Conservation (phyloP, 2,329 filamentous ascomycete species). For the Aspergillus tubingensis region DNA sequence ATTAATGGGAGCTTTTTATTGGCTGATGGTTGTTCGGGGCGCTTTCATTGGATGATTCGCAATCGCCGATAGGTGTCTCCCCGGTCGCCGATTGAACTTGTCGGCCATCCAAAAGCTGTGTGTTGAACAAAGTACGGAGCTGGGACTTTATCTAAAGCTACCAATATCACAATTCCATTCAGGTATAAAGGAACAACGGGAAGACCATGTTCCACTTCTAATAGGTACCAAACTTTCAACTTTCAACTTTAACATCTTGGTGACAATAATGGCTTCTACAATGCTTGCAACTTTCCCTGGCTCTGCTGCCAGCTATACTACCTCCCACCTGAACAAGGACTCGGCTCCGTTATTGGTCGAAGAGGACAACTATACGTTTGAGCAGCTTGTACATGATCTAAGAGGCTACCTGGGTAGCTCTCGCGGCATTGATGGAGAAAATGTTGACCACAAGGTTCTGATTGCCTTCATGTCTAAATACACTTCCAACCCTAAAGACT, state of each 20-base stretch:
- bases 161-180: not conserved
- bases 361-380: constrained; percentile 7
- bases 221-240: not conserved
- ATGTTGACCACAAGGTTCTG: constrained; percentile 29
- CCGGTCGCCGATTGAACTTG: not conserved
- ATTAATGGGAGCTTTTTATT: not conserved
- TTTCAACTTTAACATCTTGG: not conserved
- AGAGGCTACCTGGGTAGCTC: constrained; percentile 31
- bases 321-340: not conserved
- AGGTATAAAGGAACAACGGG: not conserved
- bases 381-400: constrained; percentile 29
- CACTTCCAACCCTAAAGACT: constrained; percentile 29
- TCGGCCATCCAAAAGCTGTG: not conserved
- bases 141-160: not conserved
- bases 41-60: not conserved
- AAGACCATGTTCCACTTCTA: no score
- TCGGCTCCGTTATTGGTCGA: not conserved
- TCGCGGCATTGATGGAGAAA: constrained; percentile 27
- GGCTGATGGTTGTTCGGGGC: not conserved
- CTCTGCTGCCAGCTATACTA: not conserved
- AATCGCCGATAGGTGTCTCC: not conserved
- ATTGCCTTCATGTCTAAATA: constrained; percentile 32
- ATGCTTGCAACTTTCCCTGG: not conserved
- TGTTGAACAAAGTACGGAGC: not conserved
- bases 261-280: constrained; percentile 3